Conservation (phyloP, 805 yeast genomes). For the Alloascoidea africana region DNA sequence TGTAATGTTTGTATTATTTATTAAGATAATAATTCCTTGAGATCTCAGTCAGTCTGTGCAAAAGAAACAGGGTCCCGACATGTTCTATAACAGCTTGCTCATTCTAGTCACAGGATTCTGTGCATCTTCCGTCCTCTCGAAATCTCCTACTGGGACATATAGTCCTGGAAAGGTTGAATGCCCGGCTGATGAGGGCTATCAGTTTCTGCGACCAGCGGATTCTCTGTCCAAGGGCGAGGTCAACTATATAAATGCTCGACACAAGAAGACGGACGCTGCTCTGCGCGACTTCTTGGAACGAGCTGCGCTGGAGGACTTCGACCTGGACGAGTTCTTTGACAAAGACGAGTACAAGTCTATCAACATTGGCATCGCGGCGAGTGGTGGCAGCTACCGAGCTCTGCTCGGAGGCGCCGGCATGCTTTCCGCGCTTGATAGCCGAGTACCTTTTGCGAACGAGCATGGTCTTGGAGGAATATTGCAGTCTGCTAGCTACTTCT, state of each 20-base stretch:
- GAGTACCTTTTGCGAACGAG: slow-evolving; percentile 21
- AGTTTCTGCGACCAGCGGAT: neutral
- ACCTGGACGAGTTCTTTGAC: slow-evolving; percentile 19
- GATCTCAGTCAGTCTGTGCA: no score
- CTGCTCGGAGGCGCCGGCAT: slow-evolving; percentile 46
- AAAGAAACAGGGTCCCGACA: no score
- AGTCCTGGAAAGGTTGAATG: neutral
- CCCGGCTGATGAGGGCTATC: neutral
- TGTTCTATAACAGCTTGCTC: no score
- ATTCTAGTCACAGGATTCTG: no score
- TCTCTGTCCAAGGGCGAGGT: neutral
- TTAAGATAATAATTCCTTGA: no score
- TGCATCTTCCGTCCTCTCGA: no score
- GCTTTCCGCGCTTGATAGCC: slow-evolving; percentile 31
- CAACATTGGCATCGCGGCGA: slow-evolving; percentile 31
- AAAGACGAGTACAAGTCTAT: slow-evolving; percentile 4
- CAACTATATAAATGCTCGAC: neutral
- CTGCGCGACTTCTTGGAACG: slow-evolving; percentile 28
- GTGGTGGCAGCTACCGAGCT: slow-evolving; percentile 72
- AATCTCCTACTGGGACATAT: slow-evolving; percentile 14
- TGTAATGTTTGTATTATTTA: no score
- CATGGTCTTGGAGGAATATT: slow-evolving; percentile 31
- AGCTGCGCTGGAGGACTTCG: slow-evolving; percentile 31
- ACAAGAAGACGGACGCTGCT: slow-evolving; percentile 16
- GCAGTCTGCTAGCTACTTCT: slow-evolving; percentile 39